Conservation (phyloP, 1,284 basidiomycete genomes). For the Trichosporon sp. region DNA sequence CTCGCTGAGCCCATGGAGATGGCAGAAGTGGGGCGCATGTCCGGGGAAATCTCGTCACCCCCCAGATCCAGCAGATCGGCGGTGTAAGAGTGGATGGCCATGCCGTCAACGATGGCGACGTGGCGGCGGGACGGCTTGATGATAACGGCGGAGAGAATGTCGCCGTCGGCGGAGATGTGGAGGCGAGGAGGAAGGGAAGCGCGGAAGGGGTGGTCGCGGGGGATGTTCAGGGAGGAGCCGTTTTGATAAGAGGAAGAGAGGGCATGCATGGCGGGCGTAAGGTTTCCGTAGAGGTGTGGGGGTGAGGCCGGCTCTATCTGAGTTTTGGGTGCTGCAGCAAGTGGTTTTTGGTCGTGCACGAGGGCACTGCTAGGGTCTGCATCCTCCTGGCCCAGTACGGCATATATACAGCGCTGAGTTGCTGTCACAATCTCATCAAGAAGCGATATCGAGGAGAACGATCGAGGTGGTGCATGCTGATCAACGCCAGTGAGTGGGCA, state of each 20-base stretch:
- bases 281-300: conserved; percentile 11
- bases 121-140: neutral
- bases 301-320: neutral
- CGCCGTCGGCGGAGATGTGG: neutral
- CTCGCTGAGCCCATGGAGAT: neutral
- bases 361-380: neutral
- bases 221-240: neutral
- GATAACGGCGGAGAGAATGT: neutral
- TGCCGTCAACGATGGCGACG: neutral
- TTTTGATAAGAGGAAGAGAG: neutral
- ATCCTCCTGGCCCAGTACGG: neutral
- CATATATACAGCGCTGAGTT: neutral
- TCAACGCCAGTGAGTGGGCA: neutral
- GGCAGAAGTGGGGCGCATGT: neutral
- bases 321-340: neutral
- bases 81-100: neutral
- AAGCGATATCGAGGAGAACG: neutral
- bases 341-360: neutral
- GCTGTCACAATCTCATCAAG: neutral
- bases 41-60: neutral
- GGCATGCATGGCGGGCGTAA: conserved; percentile 2
- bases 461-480: neutral
- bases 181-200: neutral
- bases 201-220: neutral
- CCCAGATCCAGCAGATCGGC: too few species aligned